These are phyloP conservation scores for Macrocystidia cucumis DNA, from an alignment of 1,284 basidiomycete species.

Conservation along the genomic window DNA sequence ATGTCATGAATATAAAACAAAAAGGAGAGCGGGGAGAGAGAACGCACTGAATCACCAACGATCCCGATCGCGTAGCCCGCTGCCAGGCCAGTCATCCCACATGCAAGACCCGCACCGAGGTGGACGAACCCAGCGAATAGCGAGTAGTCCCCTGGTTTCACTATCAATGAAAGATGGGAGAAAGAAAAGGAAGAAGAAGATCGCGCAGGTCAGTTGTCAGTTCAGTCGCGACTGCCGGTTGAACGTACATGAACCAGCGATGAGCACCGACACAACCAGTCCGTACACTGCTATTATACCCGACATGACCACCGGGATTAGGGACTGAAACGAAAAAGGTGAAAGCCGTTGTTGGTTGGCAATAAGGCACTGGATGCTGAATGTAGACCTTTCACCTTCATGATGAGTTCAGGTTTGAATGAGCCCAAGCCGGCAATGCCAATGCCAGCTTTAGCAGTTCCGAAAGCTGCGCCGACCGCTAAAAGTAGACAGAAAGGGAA, in stretches of 20 bases:
- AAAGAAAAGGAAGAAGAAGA: constrained; percentile 1
- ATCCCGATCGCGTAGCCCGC: constrained; percentile 97
- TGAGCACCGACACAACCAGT: constrained; percentile 72
- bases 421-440: constrained; percentile 95
- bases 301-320: constrained; percentile 90
- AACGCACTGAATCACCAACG: constrained; percentile 86
- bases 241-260: constrained; percentile 52
- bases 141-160: constrained; percentile 59
- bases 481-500: constrained; percentile 5
- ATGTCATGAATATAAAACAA: too few species aligned
- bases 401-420: constrained; percentile 94
- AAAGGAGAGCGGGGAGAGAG: too few species aligned
- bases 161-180: constrained; percentile 30
- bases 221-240: neutral
- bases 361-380: too few species aligned
- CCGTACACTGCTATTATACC: constrained; percentile 80
- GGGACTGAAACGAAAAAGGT: constrained; percentile 44
- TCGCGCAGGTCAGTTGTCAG: neutral
- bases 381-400: constrained; percentile 66
- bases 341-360: too few species aligned
- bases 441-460: constrained; percentile 96
- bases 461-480: constrained; percentile 94
- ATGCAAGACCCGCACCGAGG: constrained; percentile 89
- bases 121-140: constrained; percentile 90
- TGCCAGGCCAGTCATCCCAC: constrained; percentile 90